A percentile compares a stretch with the other conserved stretches of the same genome.
Evolutionary conservation across 495 filamentous ascomycete species (phyloP).

Genomic region (Hyaloscypha variabilis): DNA sequence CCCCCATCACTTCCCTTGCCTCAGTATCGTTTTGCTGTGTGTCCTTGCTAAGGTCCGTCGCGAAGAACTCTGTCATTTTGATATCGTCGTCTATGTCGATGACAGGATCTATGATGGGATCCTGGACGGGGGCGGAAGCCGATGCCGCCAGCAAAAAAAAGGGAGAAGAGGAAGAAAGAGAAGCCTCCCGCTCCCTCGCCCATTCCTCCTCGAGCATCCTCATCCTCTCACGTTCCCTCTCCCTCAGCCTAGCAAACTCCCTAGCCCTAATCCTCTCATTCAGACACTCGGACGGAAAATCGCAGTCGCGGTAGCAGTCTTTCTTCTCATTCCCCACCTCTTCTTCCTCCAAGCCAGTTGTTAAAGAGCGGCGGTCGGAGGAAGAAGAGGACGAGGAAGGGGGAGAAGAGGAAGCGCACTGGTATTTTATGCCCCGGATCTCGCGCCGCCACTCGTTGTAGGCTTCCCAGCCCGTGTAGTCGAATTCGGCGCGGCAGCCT

Average conservation of each 20-base stretch:
- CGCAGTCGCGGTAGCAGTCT: slow-evolving; percentile 45
- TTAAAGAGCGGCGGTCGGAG: too few species aligned
- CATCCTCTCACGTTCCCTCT: slow-evolving; percentile 6
- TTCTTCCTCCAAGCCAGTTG: too few species aligned
- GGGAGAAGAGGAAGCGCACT: too few species aligned
- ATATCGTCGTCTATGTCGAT: too few species aligned
- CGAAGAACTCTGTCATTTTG: too few species aligned
- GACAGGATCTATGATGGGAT: too few species aligned
- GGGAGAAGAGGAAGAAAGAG: too few species aligned
- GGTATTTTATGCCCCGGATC: background rate
- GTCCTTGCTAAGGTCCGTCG: too few species aligned
- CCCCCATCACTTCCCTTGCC: background rate
- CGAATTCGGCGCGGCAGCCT: slow-evolving; percentile 41
- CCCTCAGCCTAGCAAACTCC: slow-evolving; percentile 17
- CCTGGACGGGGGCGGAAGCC: too few species aligned
- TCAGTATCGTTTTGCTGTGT: background rate
- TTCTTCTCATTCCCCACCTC: background rate
- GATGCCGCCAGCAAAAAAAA: too few species aligned
- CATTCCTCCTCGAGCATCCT: background rate
- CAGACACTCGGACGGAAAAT: slow-evolving; percentile 46
- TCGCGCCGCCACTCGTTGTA: slow-evolving; percentile 44
- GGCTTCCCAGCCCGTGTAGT: slow-evolving; percentile 43
- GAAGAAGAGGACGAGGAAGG: too few species aligned
- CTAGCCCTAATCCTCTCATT: slow-evolving; percentile 32
- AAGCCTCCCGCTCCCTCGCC: too few species aligned